Evolutionary conservation across 2,329 filamentous ascomycete species (phyloP), one percentile per base, ranked within the genome.

Genomic region (Penicillium crustosum): DNA sequence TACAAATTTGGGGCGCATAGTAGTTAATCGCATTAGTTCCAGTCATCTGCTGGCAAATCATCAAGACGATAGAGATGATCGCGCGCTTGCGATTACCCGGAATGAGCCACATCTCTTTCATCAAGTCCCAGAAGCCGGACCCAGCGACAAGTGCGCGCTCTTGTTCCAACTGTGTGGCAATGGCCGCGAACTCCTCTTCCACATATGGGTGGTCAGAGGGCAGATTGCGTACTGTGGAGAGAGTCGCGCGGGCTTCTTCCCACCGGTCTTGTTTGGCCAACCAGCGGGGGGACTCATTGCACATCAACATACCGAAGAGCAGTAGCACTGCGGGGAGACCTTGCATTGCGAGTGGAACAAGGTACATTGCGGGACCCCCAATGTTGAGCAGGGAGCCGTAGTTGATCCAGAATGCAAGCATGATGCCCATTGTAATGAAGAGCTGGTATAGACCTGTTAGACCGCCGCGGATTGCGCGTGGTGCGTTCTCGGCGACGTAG

Each of bases 1-100:
- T 75, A 76, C 91, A 91, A 65, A 91, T 90, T 55, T 83, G 81
- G 0, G 88, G 88, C 0, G 86, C 85, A 63, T 90, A 89, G 76
- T 89, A 89, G 71, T 88, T 85, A 6, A 88, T 81, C 0, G 83
- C 82, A 57, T 85, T 85, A 45, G 84, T 73, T 31, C 77, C 78
- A 0, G 78, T 82, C 77, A 82, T 80, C 66, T 83, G 80, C 61
- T 83, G 80, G 67, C 79, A 82, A 38, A 82, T 71, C 80, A 83
- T 82, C 31, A 83, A 72, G n/a, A 73, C 73, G 56, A 83, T 79
- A 25, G 79, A 82, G 62, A 85, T 81, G 36, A 85, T 75, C 1
- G 79, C 78, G 19, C 83, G 80, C 60, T 82, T 83, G 44, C 81
- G 73, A 59, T 70, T 87, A 1, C 81, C 81, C 1, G 79, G 75